These are phyloP conservation scores for Backusella tarrabulga DNA, from an alignment of 192 early-diverging fungal species.

Conservation along the genomic window DNA sequence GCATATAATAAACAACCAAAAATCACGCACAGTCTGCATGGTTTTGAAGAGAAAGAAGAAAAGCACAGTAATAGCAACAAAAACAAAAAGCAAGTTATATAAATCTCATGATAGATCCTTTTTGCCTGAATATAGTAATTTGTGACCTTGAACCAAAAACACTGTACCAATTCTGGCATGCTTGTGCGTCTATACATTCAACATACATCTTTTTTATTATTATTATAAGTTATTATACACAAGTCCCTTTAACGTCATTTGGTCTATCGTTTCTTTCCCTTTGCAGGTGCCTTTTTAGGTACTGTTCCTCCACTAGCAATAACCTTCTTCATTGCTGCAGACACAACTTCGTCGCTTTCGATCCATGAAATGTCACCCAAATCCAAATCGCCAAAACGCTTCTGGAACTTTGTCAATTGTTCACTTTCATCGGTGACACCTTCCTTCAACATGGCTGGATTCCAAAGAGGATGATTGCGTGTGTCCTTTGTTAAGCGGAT, in stretches of 20 bases:
- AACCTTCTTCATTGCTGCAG: conserved; percentile 36
- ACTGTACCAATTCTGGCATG: conserved; percentile 1
- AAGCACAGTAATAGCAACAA: neutral
- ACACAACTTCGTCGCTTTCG: conserved; percentile 33
- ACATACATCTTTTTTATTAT: neutral
- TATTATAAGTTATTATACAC: conserved; percentile 3
- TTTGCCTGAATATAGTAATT: neutral
- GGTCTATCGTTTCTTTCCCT: conserved; percentile 33
- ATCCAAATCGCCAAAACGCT: conserved; percentile 70
- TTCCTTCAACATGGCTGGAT: conserved; percentile 58
- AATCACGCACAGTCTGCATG: conserved; percentile 30
- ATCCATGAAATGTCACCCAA: conserved; percentile 44
- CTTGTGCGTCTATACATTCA: neutral
- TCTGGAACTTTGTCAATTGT: conserved; percentile 79
- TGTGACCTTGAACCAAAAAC: neutral
- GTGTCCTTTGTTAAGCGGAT: conserved; percentile 89
- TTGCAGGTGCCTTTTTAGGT: conserved; percentile 14
- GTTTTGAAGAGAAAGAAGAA: neutral
- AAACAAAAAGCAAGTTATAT: neutral
- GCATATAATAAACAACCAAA: conserved; percentile 65
- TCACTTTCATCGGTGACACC: conserved; percentile 76
- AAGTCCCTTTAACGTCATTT: neutral
- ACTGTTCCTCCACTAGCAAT: conserved; percentile 20
- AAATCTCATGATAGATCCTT: neutral
- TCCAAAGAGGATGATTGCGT: conserved; percentile 94